phyloP scores from a whole-genome alignment of 2,329 filamentous ascomycete genomes.

The Pseudocercospora pini-densiflorae region DNA sequence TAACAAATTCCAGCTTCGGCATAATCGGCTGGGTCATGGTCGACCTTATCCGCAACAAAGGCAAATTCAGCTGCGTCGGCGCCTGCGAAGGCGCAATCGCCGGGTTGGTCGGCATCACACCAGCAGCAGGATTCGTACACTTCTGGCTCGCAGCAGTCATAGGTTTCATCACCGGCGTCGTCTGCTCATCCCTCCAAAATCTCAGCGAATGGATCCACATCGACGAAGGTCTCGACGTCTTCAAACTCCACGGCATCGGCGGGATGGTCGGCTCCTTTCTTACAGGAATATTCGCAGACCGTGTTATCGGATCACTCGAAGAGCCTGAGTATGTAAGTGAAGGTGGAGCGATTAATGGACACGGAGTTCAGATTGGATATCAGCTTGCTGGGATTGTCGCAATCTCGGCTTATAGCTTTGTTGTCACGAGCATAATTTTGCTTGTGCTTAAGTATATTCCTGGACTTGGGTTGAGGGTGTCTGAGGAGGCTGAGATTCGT shows the following conservation, averaged over 20 bases:
- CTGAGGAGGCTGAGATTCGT: slow-evolving; percentile 59
- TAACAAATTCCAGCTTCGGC: slow-evolving; percentile 59
- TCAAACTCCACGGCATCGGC: slow-evolving; percentile 63
- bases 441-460: slow-evolving; percentile 60
- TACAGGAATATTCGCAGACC: slow-evolving; percentile 61
- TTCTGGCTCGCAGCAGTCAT: slow-evolving; percentile 54
- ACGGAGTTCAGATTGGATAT: slow-evolving; percentile 59
- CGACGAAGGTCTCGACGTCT: slow-evolving; percentile 64
- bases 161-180: slow-evolving; percentile 59
- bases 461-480: slow-evolving; percentile 58
- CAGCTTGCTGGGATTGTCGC: slow-evolving; percentile 61
- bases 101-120: slow-evolving; percentile 63
- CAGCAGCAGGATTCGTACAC: slow-evolving; percentile 32
- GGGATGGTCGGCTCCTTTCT: slow-evolving; percentile 63
- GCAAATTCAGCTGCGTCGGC: slow-evolving; percentile 60
- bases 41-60: slow-evolving; percentile 57
- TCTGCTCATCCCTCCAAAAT: slow-evolving; percentile 56
- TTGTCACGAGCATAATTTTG: slow-evolving; percentile 57
- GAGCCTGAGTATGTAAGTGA: slow-evolving; percentile 36
- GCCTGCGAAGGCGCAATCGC: slow-evolving; percentile 63
- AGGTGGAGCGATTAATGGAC: slow-evolving; percentile 57
- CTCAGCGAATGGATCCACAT: slow-evolving; percentile 59
- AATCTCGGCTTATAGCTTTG: slow-evolving; percentile 59
- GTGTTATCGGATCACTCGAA: slow-evolving; percentile 54
- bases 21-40: slow-evolving; percentile 59